These are phyloP conservation scores for Hypoxylon sp. DNA, from an alignment of 2,329 filamentous ascomycete species.

Conservation along the genomic window DNA sequence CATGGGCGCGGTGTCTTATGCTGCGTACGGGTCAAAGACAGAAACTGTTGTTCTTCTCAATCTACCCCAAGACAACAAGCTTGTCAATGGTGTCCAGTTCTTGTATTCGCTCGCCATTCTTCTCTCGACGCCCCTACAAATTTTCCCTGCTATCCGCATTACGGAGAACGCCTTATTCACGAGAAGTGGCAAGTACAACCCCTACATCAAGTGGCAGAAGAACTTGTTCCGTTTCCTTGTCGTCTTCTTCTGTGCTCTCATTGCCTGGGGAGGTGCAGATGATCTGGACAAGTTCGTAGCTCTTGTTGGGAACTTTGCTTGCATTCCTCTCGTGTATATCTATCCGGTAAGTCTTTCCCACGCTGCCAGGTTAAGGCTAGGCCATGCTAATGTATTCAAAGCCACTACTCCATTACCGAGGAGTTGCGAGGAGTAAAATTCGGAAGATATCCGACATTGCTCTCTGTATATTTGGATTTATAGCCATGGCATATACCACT, in stretches of 20 bases:
- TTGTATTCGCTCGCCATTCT: constrained; percentile 98
- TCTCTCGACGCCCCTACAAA: constrained; percentile 92
- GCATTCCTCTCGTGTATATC: constrained; percentile 95
- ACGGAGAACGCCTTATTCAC: constrained; percentile 95
- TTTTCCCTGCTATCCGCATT: constrained; percentile 98
- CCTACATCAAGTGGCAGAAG: constrained; percentile 99
- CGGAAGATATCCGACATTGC: constrained; percentile 79
- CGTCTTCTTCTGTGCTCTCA: constrained; percentile 84
- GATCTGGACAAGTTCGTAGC: constrained; percentile 98
- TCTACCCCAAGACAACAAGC: constrained; percentile 92
- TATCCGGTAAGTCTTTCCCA: constrained; percentile 81
- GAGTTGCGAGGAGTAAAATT: constrained; percentile 76
- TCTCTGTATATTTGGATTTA: constrained; percentile 83
- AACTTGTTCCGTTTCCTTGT: constrained; percentile 96
- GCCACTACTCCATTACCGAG: constrained; percentile 91
- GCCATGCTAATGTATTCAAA: constrained; percentile 59
- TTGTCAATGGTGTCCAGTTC: constrained; percentile 96
- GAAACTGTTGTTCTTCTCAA: constrained; percentile 98
- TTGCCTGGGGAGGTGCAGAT: constrained; percentile 93
- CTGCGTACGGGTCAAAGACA: constrained; percentile 93
- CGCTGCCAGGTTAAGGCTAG: constrained; percentile 6
- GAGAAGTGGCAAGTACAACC: constrained; percentile 95
- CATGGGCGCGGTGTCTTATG: constrained; percentile 94
- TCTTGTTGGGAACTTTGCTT: constrained; percentile 96
- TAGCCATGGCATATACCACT: constrained; percentile 95